Percentiles rank a stretch among this genome's conserved stretches.
phyloP scores from a whole-genome alignment of 2,329 filamentous ascomycete genomes.

The Colletotrichum zoysiae region DNA sequence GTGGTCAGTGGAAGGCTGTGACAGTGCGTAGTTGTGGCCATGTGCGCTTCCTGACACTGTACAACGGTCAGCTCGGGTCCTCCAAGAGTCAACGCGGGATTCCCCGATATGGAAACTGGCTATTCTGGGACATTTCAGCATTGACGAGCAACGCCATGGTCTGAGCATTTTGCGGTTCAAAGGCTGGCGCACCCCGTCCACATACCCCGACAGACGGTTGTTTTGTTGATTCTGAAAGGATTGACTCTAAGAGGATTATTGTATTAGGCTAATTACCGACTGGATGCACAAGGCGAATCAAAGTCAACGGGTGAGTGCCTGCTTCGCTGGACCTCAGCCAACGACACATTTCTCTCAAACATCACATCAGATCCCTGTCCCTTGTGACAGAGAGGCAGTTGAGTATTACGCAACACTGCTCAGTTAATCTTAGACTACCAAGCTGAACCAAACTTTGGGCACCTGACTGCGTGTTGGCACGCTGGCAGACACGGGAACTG shows the following conservation, averaged over 20 bases:
- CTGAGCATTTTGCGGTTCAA: slow-evolving; percentile 15
- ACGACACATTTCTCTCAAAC: neutral
- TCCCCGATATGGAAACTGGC: slow-evolving; percentile 30
- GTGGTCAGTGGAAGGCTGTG: slow-evolving; percentile 37
- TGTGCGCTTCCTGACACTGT: neutral
- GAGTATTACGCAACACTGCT: slow-evolving; percentile 25
- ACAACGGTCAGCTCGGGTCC: neutral
- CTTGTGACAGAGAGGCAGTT: neutral
- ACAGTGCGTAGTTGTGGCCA: slow-evolving; percentile 1
- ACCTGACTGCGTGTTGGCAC: slow-evolving; percentile 5
- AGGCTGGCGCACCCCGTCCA: neutral
- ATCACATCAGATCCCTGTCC: neutral
- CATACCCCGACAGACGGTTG: slow-evolving; percentile 4
- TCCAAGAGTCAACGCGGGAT: slow-evolving; percentile 25
- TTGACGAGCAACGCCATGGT: slow-evolving; percentile 31
- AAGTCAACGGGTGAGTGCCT: neutral
- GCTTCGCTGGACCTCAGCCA: neutral
- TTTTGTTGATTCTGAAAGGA: neutral
- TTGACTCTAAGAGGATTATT: neutral
- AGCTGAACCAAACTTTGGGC: slow-evolving; percentile 37
- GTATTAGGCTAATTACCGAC: neutral
- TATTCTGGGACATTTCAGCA: slow-evolving; percentile 36
- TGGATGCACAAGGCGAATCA: neutral
- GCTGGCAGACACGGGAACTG: neutral
- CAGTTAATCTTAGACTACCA: slow-evolving; percentile 7